Evolutionary conservation across 176 grass and related monocot species (phyloP).

Genomic region (Alopecurus myosuroides): DNA sequence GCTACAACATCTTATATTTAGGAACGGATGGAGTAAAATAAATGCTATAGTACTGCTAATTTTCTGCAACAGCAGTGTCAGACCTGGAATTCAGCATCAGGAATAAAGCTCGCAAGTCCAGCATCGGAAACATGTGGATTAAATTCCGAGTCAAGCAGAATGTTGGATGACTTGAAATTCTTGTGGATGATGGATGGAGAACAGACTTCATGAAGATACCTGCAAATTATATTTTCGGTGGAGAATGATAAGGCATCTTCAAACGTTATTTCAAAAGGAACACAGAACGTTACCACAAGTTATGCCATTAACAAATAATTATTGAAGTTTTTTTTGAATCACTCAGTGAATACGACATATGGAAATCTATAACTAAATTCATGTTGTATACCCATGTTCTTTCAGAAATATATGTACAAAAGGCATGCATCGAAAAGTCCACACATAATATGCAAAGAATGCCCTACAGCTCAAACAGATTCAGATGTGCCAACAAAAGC

Average conservation of each 20-base stretch:
- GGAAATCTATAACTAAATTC: not conserved
- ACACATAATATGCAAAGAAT: not conserved
- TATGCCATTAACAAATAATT: not conserved
- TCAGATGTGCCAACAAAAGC: slow-evolving; percentile 3
- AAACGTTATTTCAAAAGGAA: not conserved
- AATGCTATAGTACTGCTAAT: not conserved
- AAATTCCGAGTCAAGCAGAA: slow-evolving; percentile 74
- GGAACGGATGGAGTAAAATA: too few species aligned
- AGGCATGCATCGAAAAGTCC: not conserved
- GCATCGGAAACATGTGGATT: slow-evolving; percentile 86
- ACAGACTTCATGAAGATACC: slow-evolving; percentile 89
- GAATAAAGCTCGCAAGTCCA: slow-evolving; percentile 61
- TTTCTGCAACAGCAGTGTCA: not conserved
- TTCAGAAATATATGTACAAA: too few species aligned
- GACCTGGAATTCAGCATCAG: slow-evolving; percentile 82
- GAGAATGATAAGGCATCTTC: slow-evolving; percentile 12
- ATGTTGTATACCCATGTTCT: too few species aligned
- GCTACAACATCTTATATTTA: too few species aligned
- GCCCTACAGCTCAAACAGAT: slow-evolving; percentile 9
- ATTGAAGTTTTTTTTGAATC: not conserved
- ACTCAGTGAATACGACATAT: not conserved
- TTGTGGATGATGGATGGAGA: slow-evolving; percentile 80
- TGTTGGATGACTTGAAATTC: slow-evolving; percentile 97
- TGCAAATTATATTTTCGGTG: slow-evolving; percentile 28
- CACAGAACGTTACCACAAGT: not conserved